These are phyloP conservation scores for Neurospora sp. DNA, from an alignment of 495 filamentous ascomycete species.

Conservation along the genomic window DNA sequence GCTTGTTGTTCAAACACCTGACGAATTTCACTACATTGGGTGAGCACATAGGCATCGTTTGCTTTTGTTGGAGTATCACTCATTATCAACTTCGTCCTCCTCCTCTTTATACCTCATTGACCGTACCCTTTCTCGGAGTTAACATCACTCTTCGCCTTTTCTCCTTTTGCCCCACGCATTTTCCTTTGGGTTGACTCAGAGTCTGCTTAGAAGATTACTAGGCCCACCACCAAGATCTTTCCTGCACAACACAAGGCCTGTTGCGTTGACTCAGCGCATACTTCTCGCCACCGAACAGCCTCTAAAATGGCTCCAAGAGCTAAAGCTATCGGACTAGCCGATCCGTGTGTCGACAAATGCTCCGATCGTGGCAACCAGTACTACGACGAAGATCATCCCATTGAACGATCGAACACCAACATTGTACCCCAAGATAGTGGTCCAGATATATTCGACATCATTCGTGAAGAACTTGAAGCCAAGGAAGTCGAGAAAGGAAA, in stretches of 20 bases:
- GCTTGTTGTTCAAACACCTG: neutral
- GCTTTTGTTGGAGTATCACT: neutral
- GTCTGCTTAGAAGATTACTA: neutral
- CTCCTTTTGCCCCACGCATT: neutral
- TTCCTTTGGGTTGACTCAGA: neutral
- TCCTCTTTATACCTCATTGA: neutral
- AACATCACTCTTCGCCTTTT: neutral
- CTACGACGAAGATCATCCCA: neutral
- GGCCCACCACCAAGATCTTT: neutral
- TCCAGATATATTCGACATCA: neutral
- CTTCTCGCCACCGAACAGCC: neutral
- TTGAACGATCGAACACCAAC: neutral
- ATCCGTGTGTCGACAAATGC: neutral
- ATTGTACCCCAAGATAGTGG: neutral
- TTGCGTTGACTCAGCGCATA: neutral
- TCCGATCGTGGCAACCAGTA: neutral
- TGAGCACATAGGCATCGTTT: neutral
- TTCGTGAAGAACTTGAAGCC: neutral
- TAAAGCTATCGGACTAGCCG: neutral
- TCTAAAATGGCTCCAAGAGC: neutral
- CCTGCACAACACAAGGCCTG: neutral
- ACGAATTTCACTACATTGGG: neutral
- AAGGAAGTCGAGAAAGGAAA: neutral
- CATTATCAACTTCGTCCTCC: neutral
- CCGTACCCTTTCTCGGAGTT: neutral